Evolutionary conservation across 495 filamentous ascomycete genomes (phyloP).

Genomic region (Niebla homalea): DNA sequence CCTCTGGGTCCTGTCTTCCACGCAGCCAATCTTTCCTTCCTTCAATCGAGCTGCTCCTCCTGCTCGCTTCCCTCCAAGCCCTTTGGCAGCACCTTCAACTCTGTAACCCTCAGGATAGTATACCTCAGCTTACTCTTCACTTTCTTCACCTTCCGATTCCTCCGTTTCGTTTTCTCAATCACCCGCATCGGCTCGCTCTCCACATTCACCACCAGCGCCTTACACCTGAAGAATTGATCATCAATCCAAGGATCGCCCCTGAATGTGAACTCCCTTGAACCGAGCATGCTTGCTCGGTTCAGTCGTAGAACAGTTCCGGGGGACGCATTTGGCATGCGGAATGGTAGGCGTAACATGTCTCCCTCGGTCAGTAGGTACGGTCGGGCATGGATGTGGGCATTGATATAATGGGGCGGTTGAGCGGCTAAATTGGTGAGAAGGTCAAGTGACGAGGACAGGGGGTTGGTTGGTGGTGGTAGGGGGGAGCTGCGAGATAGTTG

Average conservation of each 20-base stretch:
- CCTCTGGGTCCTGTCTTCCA: too few relatives aligned
- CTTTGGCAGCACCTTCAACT: conserved; percentile 66
- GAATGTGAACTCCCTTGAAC: conserved; percentile 81
- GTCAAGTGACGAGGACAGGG: conserved; percentile 30
- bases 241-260: conserved; percentile 68
- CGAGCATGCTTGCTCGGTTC: conserved; percentile 64
- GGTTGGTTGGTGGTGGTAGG: conserved; percentile 14
- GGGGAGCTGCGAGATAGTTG: conserved; percentile 19
- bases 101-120: conserved; percentile 73
- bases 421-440: conserved; percentile 60
- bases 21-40: too few relatives aligned
- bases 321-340: conserved; percentile 70
- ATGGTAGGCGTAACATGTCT: conserved; percentile 84
- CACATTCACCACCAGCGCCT: conserved; percentile 71
- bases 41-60: too few relatives aligned
- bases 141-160: conserved; percentile 57
- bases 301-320: conserved; percentile 77
- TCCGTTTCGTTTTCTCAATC: conserved; percentile 87
- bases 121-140: conserved; percentile 76
- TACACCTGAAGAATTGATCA: conserved; percentile 67
- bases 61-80: conserved; percentile 43
- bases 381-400: conserved; percentile 68
- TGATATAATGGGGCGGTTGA: conserved; percentile 77
- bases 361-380: conserved; percentile 86
- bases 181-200: conserved; percentile 79